A percentile compares a stretch with the other conserved stretches of the same genome.
Evolutionary conservation across 169 alveolate genomes (phyloP).

Genomic region (Eimeria maxima): DNA sequence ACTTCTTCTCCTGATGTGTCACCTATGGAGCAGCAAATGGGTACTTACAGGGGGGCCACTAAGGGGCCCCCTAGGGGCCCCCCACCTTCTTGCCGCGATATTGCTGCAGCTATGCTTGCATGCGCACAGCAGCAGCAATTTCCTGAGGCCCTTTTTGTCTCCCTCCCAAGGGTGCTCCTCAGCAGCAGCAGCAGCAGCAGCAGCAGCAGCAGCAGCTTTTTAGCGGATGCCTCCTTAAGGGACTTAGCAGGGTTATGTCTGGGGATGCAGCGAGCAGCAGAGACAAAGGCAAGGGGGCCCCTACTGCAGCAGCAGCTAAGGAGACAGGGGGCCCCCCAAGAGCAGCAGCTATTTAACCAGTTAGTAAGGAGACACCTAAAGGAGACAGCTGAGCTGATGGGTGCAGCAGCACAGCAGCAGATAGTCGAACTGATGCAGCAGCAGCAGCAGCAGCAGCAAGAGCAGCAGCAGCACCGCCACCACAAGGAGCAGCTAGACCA

Average conservation of each 20-base stretch:
- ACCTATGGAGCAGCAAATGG: neutral
- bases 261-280: slow-evolving; percentile 37
- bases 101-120: slow-evolving; percentile 44
- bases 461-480: slow-evolving; percentile 16
- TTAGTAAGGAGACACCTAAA: neutral
- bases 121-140: slow-evolving; percentile 15
- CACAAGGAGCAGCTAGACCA: neutral
- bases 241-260: slow-evolving; percentile 19
- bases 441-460: slow-evolving; percentile 23
- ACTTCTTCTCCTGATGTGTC: neutral
- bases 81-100: slow-evolving; percentile 9
- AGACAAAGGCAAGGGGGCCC: neutral
- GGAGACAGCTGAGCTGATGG: neutral
- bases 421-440: neutral
- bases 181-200: slow-evolving; percentile 4
- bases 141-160: slow-evolving; percentile 42
- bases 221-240: slow-evolving; percentile 15
- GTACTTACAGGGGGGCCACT: neutral
- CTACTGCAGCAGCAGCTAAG: slow-evolving; percentile 5
- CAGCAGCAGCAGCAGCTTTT: slow-evolving; percentile 18
- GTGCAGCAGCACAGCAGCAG: neutral
- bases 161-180: slow-evolving; percentile 20
- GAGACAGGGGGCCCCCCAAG: slow-evolving; percentile 22
- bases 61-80: neutral
- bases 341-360: neutral